phyloP scores from a whole-genome alignment of 768 basidiomycete genomes.

The Dendrothele bispora region DNA sequence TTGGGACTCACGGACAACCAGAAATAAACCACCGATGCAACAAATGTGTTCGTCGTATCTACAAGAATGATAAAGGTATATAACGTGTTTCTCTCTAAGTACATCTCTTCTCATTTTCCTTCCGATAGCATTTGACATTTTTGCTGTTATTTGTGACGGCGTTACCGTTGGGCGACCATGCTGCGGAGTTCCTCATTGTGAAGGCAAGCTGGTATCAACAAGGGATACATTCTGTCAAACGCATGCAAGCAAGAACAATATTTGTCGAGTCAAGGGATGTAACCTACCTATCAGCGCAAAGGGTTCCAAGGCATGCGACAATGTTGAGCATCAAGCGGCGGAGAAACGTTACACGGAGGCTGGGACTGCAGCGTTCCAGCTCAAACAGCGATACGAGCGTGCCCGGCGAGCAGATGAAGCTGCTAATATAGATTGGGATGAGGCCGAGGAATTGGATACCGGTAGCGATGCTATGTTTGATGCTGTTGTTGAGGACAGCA shows the following conservation, averaged over 20 bases:
- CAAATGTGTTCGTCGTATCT: constrained; percentile 1
- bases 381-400: too few relatives aligned
- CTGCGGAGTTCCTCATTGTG: too few relatives aligned
- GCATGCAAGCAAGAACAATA: too few relatives aligned
- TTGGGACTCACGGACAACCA: neutral
- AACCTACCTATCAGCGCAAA: too few relatives aligned
- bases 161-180: too few relatives aligned
- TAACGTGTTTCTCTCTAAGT: constrained; percentile 2
- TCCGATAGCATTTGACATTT: neutral
- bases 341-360: too few relatives aligned
- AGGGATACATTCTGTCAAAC: too few relatives aligned
- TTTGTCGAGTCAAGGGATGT: too few relatives aligned
- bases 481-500: neutral
- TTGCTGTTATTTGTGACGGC: neutral
- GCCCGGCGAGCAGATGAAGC: neutral
- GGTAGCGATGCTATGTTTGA: neutral
- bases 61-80: neutral
- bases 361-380: too few relatives aligned
- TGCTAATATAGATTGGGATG: neutral
- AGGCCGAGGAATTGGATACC: neutral
- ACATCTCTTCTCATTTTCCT: neutral
- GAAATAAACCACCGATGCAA: neutral
- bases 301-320: too few relatives aligned
- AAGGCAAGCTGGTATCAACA: too few relatives aligned
- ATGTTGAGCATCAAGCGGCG: too few relatives aligned